Evolutionary conservation across 148 eudicot species (phyloP).

Genomic region (Fagopyrum homotropicum): DNA sequence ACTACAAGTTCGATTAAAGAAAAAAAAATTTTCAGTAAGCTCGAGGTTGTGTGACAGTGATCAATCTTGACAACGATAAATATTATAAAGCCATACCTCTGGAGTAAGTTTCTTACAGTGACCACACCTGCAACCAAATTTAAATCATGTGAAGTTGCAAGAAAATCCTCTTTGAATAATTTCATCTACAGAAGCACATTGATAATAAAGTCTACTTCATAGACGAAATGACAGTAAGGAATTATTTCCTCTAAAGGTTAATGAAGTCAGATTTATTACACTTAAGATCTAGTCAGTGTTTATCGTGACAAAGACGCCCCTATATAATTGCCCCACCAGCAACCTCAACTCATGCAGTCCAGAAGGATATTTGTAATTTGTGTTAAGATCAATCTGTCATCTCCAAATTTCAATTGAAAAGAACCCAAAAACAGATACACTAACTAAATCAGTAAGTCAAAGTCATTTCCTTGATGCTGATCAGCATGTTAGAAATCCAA

Average conservation of each 20-base stretch:
- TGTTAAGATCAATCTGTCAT: not conserved
- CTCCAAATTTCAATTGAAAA: not conserved
- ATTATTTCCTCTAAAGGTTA: too few relatives aligned
- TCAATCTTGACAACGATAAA: not conserved
- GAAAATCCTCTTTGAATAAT: not conserved
- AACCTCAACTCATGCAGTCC: not conserved
- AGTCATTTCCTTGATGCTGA: not conserved
- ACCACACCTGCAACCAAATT: slow-evolving; percentile 44
- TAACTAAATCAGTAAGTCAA: not conserved
- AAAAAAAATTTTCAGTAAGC: slow-evolving; percentile 10
- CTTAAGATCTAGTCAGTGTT: not conserved
- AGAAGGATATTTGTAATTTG: not conserved
- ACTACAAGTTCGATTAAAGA: slow-evolving; percentile 24
- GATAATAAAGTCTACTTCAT: not conserved
- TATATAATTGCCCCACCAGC: not conserved
- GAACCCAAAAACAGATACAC: not conserved
- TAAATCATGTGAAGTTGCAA: not conserved
- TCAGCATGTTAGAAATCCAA: not conserved
- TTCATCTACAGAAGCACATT: not conserved
- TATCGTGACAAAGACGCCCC: not conserved
- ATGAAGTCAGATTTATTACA: too few relatives aligned
- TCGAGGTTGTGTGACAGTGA: not conserved
- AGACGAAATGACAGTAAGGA: too few relatives aligned
- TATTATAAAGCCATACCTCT: slow-evolving; percentile 26
- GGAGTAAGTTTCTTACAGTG: slow-evolving; percentile 65